These are phyloP conservation scores for Pogostemon cablin DNA, from an alignment of 257 asterid genomes.

Conservation along the genomic window DNA sequence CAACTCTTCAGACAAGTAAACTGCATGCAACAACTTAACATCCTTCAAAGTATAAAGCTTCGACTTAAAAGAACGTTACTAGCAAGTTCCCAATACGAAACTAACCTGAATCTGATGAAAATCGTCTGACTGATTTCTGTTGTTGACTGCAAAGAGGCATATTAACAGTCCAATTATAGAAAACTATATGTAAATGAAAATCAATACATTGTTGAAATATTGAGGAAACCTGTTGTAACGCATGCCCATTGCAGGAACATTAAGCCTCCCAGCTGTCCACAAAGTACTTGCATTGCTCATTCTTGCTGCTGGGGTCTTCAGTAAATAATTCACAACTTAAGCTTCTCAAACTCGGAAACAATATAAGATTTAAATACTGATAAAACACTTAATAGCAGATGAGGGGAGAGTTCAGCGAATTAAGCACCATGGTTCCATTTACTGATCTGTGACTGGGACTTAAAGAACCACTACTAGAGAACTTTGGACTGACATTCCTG, in stretches of 20 bases:
- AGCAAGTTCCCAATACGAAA: constrained; percentile 20
- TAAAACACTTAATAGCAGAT: constrained; percentile 27
- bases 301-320: constrained; percentile 51
- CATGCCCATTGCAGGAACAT: constrained; percentile 46
- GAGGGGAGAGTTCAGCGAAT: constrained; percentile 2
- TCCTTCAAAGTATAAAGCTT: constrained; percentile 20
- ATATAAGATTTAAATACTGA: constrained; percentile 6
- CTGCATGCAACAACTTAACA: not conserved
- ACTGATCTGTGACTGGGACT: constrained; percentile 40
- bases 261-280: constrained; percentile 46
- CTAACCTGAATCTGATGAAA: constrained; percentile 78
- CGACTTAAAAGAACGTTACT: constrained; percentile 4
- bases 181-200: constrained; percentile 3
- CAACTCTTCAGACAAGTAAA: too few species aligned
- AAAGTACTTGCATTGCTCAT: constrained; percentile 47
- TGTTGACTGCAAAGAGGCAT: constrained; percentile 49
- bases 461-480: constrained; percentile 39
- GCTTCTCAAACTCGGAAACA: constrained; percentile 20
- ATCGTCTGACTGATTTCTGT: constrained; percentile 44
- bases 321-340: constrained; percentile 32
- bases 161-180: constrained; percentile 28
- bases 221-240: constrained; percentile 50
- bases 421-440: constrained; percentile 42
- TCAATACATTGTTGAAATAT: constrained; percentile 28
- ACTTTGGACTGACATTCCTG: constrained; percentile 40